phyloP scores from a whole-genome alignment of 441 rosid species.

The Corymbia calophylla region DNA sequence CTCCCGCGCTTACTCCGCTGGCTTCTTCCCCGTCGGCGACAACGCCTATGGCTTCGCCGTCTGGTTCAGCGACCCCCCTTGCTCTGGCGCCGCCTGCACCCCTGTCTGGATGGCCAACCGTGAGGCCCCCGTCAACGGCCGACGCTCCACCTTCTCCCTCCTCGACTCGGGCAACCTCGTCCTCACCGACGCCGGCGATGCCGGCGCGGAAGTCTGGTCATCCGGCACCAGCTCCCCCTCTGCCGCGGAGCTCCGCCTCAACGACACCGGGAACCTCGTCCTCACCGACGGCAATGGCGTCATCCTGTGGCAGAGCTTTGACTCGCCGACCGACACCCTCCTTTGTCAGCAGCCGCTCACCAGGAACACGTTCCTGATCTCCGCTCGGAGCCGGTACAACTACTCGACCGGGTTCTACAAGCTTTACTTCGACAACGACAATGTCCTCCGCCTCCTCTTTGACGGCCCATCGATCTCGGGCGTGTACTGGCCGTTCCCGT shows the following conservation, averaged over 20 bases:
- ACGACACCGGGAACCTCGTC: conserved; percentile 1
- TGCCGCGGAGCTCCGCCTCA: background rate
- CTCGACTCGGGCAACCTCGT: background rate
- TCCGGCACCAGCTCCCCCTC: background rate
- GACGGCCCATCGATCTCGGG: background rate
- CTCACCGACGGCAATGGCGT: background rate
- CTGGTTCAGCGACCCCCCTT: background rate
- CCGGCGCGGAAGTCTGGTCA: background rate
- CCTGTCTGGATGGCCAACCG: conserved; percentile 17
- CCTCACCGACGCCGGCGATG: conserved; percentile 2
- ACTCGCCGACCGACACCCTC: conserved; percentile 7
- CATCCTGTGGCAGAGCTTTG: conserved; percentile 11
- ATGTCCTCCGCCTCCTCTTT: conserved; percentile 1
- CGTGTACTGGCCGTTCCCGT: background rate
- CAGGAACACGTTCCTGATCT: background rate
- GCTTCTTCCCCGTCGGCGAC: background rate
- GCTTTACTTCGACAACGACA: background rate
- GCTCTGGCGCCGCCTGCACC: background rate
- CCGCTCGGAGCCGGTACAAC: conserved; percentile 2
- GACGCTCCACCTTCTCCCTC: background rate
- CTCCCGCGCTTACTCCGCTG: background rate
- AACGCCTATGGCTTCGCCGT: background rate
- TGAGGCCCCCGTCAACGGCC: background rate
- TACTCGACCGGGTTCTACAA: conserved; percentile 1
- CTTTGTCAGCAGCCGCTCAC: conserved; percentile 2